Conservation (phyloP, 352 stramenopile species). For the Pythium coloratum region DNA sequence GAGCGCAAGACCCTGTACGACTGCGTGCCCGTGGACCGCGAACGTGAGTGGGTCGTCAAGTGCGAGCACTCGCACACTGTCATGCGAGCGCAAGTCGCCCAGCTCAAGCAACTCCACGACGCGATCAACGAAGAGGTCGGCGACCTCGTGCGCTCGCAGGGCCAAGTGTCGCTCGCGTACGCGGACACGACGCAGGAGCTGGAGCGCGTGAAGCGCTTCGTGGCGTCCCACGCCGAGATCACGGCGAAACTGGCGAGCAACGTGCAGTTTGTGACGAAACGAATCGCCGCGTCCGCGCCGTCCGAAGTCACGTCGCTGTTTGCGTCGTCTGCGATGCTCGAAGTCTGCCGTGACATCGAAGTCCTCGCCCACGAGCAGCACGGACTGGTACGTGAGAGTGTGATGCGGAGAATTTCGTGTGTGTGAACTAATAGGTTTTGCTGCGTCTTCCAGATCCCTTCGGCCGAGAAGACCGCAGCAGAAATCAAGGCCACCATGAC, state of each 20-base stretch:
- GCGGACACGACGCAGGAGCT: conserved; percentile 46
- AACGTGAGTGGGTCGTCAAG: conserved; percentile 74
- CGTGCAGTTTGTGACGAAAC: conserved; percentile 59
- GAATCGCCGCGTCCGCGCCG: conserved; percentile 60
- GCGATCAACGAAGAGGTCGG: conserved; percentile 67
- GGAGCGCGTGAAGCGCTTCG: conserved; percentile 49
- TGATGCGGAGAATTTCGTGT: neutral
- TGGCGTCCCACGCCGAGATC: conserved; percentile 51
- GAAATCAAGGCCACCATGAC: conserved; percentile 57
- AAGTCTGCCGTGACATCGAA: conserved; percentile 84
- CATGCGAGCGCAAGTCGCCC: conserved; percentile 58
- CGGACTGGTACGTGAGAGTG: conserved; percentile 49
- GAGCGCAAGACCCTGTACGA: conserved; percentile 73
- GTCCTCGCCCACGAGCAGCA: conserved; percentile 75
- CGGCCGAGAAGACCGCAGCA: conserved; percentile 61
- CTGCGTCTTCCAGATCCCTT: conserved; percentile 47
- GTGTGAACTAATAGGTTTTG: conserved; percentile 5
- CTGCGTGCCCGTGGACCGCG: conserved; percentile 79
- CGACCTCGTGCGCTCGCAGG: conserved; percentile 44
- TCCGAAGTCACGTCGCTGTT: conserved; percentile 70
- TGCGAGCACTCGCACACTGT: conserved; percentile 78
- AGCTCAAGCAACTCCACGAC: conserved; percentile 66
- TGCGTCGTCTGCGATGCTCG: conserved; percentile 70
- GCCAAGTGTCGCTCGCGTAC: conserved; percentile 44
- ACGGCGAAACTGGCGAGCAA: conserved; percentile 65